Conservation (phyloP, 768 basidiomycete genomes). For the Boletus rubropictus region DNA sequence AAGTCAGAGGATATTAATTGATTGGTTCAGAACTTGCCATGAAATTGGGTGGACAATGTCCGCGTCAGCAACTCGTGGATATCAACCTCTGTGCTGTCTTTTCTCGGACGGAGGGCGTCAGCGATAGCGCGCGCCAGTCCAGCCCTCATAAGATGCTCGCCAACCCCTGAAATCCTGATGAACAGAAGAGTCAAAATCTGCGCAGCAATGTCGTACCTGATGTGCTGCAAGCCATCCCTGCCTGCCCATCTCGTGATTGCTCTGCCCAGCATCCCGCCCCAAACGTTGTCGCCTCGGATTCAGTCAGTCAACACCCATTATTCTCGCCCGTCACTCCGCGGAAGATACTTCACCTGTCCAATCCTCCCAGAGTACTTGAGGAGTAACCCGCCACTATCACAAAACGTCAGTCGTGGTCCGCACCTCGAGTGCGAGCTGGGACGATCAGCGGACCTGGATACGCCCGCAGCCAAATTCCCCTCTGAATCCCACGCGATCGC, state of each 20-base stretch:
- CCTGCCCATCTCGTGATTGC: slow-evolving; percentile 16
- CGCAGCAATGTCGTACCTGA: slow-evolving; percentile 35
- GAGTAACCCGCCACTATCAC: slow-evolving; percentile 66
- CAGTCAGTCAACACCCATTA: not conserved
- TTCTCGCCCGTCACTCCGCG: not conserved
- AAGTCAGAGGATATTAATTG: not conserved
- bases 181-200: not conserved
- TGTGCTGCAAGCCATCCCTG: slow-evolving; percentile 61
- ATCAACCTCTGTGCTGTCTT: slow-evolving; percentile 36
- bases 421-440: too few relatives aligned
- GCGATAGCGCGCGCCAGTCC: slow-evolving; percentile 52
- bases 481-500: slow-evolving; percentile 53
- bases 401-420: not conserved
- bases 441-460: slow-evolving; percentile 51
- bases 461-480: slow-evolving; percentile 58
- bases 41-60: slow-evolving; percentile 44
- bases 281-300: slow-evolving; percentile 55
- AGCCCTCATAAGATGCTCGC: slow-evolving; percentile 61
- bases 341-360: slow-evolving; percentile 52
- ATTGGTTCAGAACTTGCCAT: slow-evolving; percentile 37
- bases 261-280: slow-evolving; percentile 78
- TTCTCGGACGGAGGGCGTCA: slow-evolving; percentile 33
- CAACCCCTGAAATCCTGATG: slow-evolving; percentile 45
- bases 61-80: slow-evolving; percentile 48
- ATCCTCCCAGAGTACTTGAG: slow-evolving; percentile 69